Percentiles rank a stretch among this genome's conserved stretches.
These are phyloP conservation scores for Kwoniella mangroviensis DNA, from an alignment of 768 basidiomycete genomes.

Conservation along the genomic window DNA sequence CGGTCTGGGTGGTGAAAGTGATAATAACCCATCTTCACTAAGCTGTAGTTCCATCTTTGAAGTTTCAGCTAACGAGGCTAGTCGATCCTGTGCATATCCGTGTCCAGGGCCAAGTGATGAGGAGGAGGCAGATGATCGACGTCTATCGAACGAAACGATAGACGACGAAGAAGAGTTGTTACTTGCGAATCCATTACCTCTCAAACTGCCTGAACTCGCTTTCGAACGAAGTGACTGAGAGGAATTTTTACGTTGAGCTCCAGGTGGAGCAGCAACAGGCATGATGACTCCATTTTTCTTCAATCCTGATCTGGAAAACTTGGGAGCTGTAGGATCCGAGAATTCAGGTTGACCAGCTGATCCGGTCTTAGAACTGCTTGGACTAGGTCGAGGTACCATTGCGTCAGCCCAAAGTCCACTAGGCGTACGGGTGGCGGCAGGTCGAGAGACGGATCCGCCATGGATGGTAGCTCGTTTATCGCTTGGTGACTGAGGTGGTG, in stretches of 20 bases:
- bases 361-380: constrained; percentile 16
- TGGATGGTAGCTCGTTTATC: constrained; percentile 23
- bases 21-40: constrained; percentile 37
- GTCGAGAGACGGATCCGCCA: constrained; percentile 3
- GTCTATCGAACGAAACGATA: constrained; percentile 1
- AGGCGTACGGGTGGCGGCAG: constrained; percentile 2
- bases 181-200: constrained; percentile 1
- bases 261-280: constrained; percentile 33
- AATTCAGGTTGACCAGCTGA: constrained; percentile 7
- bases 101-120: neutral
- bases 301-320: constrained; percentile 51
- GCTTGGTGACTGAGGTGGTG: constrained; percentile 23
- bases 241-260: constrained; percentile 17
- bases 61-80: constrained; percentile 36
- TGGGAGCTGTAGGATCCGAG: constrained; percentile 35
- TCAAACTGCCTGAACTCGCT: constrained; percentile 7
- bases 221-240: constrained; percentile 14
- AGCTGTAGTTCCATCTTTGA: constrained; percentile 39
- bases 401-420: constrained; percentile 34
- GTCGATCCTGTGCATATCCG: constrained; percentile 24
- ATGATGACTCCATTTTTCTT: constrained; percentile 48
- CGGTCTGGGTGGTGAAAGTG: constrained; percentile 41
- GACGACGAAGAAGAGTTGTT: constrained; percentile 16
- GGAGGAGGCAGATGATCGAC: constrained; percentile 6
- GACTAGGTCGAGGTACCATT: constrained; percentile 5